Evolutionary conservation across 2,329 filamentous ascomycete species (phyloP).

Genomic region (Daldinia eschscholtzii): DNA sequence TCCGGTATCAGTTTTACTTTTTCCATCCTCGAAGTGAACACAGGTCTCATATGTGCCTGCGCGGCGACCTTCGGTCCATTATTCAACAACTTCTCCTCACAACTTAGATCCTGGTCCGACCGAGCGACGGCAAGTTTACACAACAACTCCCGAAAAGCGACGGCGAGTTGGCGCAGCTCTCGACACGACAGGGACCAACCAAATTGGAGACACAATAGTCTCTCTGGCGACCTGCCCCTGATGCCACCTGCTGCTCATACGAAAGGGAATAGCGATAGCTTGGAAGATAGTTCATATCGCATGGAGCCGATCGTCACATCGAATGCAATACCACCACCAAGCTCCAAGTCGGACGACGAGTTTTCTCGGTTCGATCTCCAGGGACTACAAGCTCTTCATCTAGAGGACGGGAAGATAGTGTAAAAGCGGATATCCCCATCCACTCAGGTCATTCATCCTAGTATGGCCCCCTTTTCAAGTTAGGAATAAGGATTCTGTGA

Average conservation of each 20-base stretch:
- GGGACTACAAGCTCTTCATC: constrained; percentile 44
- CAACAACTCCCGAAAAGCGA: constrained; percentile 25
- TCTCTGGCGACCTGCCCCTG: constrained; percentile 17
- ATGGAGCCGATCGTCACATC: constrained; percentile 34
- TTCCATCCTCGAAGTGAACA: constrained; percentile 51
- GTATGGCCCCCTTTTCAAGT: background rate
- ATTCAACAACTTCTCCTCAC: constrained; percentile 38
- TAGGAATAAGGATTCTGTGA: background rate
- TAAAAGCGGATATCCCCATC: constrained; percentile 14
- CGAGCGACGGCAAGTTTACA: constrained; percentile 40
- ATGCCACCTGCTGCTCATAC: constrained; percentile 27
- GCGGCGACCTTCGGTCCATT: constrained; percentile 49
- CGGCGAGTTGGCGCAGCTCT: constrained; percentile 26
- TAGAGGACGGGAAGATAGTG: constrained; percentile 31
- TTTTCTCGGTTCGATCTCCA: constrained; percentile 46
- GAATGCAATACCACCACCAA: constrained; percentile 38
- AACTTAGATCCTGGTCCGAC: constrained; percentile 38
- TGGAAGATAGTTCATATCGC: constrained; percentile 24
- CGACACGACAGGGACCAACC: constrained; percentile 39
- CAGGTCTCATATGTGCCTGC: constrained; percentile 51
- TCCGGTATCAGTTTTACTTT: constrained; percentile 50
- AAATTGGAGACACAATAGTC: constrained; percentile 26
- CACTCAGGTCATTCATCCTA: background rate
- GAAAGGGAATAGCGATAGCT: constrained; percentile 23
- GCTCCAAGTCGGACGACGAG: constrained; percentile 32